Percentiles rank a stretch among this genome's conserved stretches.
Evolutionary conservation across 345 rosid species (phyloP).

Genomic region (Barbarea vulgaris): DNA sequence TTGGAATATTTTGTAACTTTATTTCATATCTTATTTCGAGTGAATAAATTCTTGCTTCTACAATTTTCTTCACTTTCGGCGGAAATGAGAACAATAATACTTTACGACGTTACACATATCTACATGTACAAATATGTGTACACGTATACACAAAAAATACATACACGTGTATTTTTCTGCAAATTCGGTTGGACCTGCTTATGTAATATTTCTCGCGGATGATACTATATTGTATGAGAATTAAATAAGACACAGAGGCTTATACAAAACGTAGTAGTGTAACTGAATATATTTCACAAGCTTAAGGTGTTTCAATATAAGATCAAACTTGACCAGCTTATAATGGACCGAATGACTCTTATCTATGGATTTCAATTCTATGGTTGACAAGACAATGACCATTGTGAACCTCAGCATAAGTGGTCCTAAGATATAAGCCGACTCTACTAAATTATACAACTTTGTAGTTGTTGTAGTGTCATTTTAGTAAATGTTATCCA

Average conservation of each 20-base stretch:
- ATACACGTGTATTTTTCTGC: conserved; percentile 12
- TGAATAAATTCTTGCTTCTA: conserved; percentile 40
- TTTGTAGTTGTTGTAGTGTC: too few relatives aligned
- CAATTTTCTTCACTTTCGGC: conserved; percentile 35
- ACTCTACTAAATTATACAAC: conserved; percentile 6
- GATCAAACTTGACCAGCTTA: too few relatives aligned
- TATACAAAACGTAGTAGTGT: too few relatives aligned
- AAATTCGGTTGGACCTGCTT: background rate
- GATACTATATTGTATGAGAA: background rate
- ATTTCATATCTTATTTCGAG: conserved; percentile 12
- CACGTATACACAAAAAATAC: background rate
- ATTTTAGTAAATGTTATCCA: background rate
- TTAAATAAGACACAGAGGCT: too few relatives aligned
- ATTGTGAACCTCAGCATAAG: background rate
- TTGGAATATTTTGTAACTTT: conserved; percentile 27
- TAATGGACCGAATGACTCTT: too few relatives aligned
- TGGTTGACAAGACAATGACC: conserved; percentile 16
- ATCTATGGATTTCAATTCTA: background rate
- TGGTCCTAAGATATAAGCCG: conserved; percentile 22
- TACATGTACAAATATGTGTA: conserved; percentile 16
- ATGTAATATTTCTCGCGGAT: background rate
- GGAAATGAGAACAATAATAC: conserved; percentile 30
- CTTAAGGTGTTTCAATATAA: too few relatives aligned
- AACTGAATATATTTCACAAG: too few relatives aligned
- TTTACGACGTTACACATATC: conserved; percentile 24